phyloP scores from a whole-genome alignment of 306 rosid species.

The Malus sylvestris region DNA sequence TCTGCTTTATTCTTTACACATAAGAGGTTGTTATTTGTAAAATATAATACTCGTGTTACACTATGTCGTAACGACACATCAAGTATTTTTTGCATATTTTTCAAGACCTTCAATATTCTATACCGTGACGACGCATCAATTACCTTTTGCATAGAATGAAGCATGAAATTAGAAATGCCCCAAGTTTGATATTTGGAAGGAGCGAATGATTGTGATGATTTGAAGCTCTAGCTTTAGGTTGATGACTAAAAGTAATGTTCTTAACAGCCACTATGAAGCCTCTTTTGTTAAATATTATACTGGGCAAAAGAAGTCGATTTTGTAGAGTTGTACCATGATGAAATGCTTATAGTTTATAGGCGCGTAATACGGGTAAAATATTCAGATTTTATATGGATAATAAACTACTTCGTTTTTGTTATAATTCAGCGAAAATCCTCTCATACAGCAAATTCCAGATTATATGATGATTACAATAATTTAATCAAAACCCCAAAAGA shows the following conservation, averaged over 20 bases:
- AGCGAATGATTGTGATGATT: constrained; percentile 10
- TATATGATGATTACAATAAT: neutral
- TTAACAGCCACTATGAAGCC: constrained; percentile 1
- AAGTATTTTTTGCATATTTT: no score
- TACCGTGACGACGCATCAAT: neutral
- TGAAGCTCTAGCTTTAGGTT: neutral
- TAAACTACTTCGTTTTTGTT: no score
- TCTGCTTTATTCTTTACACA: no score
- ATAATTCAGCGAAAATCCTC: no score
- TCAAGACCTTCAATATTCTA: no score
- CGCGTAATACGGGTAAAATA: no score
- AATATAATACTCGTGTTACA: no score
- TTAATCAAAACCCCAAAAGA: neutral
- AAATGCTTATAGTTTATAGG: neutral
- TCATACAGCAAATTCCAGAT: neutral
- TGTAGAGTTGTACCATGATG: neutral
- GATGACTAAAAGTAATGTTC: neutral
- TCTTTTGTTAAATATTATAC: neutral
- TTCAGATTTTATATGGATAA: no score
- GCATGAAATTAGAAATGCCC: neutral
- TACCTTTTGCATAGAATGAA: neutral
- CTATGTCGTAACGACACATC: no score
- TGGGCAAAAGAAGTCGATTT: neutral
- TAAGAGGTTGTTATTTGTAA: no score
- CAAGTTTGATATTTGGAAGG: neutral